A percentile compares a stretch with the other conserved stretches of the same genome.
These are phyloP conservation scores for Rhynchosporium secalis DNA, from an alignment of 2,329 filamentous ascomycete species.

Conservation along the genomic window DNA sequence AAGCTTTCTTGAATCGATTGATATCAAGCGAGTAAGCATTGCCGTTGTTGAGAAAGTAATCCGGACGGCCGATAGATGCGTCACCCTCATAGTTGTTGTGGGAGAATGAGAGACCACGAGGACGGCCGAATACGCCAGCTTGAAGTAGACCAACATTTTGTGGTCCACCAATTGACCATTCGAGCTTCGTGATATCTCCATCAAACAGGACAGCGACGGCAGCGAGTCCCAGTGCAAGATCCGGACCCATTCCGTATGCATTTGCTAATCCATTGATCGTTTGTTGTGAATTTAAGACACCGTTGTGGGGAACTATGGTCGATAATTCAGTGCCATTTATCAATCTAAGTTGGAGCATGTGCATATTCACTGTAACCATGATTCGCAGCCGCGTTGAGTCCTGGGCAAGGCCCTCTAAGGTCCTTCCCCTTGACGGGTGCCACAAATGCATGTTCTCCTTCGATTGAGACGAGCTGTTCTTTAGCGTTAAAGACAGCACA, in stretches of 20 bases:
- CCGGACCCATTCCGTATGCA: conserved; percentile 19
- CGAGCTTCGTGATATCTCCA: conserved; percentile 16
- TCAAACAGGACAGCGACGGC: conserved; percentile 18
- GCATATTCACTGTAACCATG: conserved; percentile 38
- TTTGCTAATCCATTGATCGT: conserved; percentile 17
- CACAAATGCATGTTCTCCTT: conserved; percentile 18
- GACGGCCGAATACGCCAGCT: conserved; percentile 12
- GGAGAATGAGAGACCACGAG: conserved; percentile 17
- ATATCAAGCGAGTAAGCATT: conserved; percentile 19
- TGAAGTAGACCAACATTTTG: conserved; percentile 6
- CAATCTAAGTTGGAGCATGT: background rate
- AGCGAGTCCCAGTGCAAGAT: conserved; percentile 16
- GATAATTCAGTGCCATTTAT: background rate
- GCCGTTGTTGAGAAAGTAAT: conserved; percentile 21
- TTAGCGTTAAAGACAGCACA: conserved; percentile 11
- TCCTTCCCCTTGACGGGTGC: conserved; percentile 15
- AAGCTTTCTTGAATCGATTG: conserved; percentile 15
- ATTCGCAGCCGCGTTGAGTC: conserved; percentile 44
- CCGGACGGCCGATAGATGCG: conserved; percentile 16
- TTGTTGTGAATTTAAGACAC: background rate
- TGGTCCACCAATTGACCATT: conserved; percentile 25
- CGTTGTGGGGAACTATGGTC: background rate
- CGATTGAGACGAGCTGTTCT: conserved; percentile 23
- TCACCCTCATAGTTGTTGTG: conserved; percentile 27
- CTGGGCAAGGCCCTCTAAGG: conserved; percentile 25